Evolutionary conservation across 345 rosid species (phyloP).

Genomic region (Aethionema arabicum): DNA sequence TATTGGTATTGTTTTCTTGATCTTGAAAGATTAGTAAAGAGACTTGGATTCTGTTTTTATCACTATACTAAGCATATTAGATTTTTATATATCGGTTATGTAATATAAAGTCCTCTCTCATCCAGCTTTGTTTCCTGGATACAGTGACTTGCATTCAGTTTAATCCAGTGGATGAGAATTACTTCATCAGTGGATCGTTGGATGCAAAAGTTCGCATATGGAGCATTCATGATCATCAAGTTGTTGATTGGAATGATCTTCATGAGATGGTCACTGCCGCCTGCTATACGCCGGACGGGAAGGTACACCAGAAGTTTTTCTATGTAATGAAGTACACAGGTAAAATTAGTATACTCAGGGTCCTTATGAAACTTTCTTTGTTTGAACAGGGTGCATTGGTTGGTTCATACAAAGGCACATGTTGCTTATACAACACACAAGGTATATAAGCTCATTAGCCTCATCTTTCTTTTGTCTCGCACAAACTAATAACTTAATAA

Average conservation of each 20-base stretch:
- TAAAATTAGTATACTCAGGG: conserved; percentile 1
- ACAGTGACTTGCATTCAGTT: conserved; percentile 99
- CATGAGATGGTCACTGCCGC: conserved; percentile 99
- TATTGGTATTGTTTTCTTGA: too few relatives aligned
- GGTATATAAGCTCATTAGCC: conserved; percentile 42
- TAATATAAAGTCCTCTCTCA: conserved; percentile 19
- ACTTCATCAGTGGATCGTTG: conserved; percentile 95
- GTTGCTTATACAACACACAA: conserved; percentile 66
- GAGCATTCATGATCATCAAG: conserved; percentile 89
- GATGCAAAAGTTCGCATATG: conserved; percentile 97
- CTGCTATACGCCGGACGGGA: conserved; percentile 96
- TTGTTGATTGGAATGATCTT: conserved; percentile 91
- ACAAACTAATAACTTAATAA: background rate
- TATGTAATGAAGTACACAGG: background rate
- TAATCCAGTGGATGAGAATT: conserved; percentile 88
- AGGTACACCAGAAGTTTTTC: conserved; percentile 47
- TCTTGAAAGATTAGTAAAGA: too few relatives aligned
- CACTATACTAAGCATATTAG: too few relatives aligned
- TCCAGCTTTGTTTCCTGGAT: conserved; percentile 19
- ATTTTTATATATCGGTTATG: conserved; percentile 3
- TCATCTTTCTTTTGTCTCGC: background rate
- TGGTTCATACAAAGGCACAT: conserved; percentile 90
- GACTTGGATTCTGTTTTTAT: too few relatives aligned
- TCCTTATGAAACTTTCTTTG: conserved; percentile 34
- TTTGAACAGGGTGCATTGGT: conserved; percentile 85